These are phyloP conservation scores for Epichloe brachyelytri DNA, from an alignment of 2,329 filamentous ascomycete species.

Conservation along the genomic window DNA sequence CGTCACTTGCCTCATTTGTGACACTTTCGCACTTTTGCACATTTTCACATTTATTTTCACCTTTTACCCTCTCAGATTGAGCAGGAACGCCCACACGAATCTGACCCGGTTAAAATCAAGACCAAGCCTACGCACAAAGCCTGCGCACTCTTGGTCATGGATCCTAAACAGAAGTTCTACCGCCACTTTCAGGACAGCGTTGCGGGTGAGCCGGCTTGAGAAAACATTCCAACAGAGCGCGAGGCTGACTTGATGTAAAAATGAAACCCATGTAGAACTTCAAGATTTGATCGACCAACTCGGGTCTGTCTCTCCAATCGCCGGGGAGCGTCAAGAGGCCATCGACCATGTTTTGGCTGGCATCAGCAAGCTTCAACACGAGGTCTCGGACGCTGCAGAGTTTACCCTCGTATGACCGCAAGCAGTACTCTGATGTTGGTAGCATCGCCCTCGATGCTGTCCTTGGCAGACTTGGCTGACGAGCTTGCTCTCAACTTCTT, in stretches of 20 bases:
- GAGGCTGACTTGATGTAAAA: not conserved
- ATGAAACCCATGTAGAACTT: constrained; percentile 39
- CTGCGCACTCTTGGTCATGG: constrained; percentile 13
- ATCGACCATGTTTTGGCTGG: constrained; percentile 67
- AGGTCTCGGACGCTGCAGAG: constrained; percentile 71
- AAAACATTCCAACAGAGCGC: not conserved
- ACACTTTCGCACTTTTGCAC: no score
- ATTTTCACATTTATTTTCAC: no score
- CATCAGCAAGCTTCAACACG: constrained; percentile 68
- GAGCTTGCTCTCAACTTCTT: constrained; percentile 18
- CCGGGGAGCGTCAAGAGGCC: constrained; percentile 65
- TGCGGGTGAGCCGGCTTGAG: constrained; percentile 41
- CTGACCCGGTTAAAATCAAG: not conserved
- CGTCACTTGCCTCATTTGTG: no score
- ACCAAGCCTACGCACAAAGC: not conserved
- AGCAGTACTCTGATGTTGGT: constrained; percentile 64
- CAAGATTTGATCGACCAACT: constrained; percentile 65
- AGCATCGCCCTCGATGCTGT: not conserved
- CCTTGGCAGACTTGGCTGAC: not conserved
- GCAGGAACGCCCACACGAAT: not conserved
- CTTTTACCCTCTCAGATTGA: no score
- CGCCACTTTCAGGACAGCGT: constrained; percentile 69
- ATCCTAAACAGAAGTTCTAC: constrained; percentile 66
- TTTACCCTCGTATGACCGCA: constrained; percentile 78
- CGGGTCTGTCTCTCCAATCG: constrained; percentile 45